Evolutionary conservation across 345 rosid genomes (phyloP).

Genomic region (Isatis tinctoria): DNA sequence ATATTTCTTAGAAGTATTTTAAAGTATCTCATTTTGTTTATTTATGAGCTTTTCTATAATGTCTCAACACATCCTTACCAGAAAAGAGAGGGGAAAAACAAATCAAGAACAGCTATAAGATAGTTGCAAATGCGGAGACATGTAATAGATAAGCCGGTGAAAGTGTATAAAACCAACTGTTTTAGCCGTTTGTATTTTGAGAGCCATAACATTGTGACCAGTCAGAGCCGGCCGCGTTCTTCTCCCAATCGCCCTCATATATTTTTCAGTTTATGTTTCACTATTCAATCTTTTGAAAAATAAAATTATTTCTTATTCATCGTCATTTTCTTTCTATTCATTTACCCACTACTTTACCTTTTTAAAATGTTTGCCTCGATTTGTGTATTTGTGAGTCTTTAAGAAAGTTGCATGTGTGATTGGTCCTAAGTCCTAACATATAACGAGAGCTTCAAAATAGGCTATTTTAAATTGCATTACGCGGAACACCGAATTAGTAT

Average conservation of each 20-base stretch:
- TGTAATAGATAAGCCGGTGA: background rate
- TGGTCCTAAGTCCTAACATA: background rate
- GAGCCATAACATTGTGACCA: background rate
- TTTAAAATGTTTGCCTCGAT: background rate
- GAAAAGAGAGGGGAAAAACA: background rate
- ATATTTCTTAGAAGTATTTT: no score
- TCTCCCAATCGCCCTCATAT: background rate
- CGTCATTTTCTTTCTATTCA: background rate
- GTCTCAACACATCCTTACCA: no score
- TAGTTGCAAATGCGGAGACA: background rate
- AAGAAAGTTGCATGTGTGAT: background rate
- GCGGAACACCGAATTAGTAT: background rate
- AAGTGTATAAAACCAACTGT: background rate
- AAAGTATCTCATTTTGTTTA: background rate
- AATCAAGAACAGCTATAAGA: background rate
- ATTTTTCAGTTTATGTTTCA: background rate
- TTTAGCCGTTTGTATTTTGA: background rate
- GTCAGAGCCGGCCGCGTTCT: background rate
- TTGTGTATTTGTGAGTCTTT: background rate
- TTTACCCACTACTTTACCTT: slow-evolving; percentile 8
- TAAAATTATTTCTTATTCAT: background rate
- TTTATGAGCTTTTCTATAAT: background rate
- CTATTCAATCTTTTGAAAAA: slow-evolving; percentile 3
- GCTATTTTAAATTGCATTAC: background rate
- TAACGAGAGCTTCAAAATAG: background rate